Conservation (phyloP, 2,329 filamentous ascomycete genomes). For the Intubia oerlemansii region DNA sequence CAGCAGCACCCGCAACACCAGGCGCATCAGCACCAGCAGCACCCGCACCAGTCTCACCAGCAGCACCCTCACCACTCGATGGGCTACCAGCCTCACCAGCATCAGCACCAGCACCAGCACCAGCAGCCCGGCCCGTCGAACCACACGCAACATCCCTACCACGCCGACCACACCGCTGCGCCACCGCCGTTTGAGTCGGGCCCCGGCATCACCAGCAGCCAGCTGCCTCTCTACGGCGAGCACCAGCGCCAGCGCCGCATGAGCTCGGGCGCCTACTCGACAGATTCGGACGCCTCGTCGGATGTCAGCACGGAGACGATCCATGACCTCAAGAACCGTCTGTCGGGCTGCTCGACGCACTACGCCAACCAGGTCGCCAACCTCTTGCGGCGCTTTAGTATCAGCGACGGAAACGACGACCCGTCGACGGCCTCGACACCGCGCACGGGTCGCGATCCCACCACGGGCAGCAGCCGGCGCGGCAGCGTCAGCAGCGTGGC, state of each 20-base stretch:
- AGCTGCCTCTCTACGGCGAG: slow-evolving; percentile 4
- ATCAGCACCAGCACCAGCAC: too few relatives aligned
- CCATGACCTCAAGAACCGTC: slow-evolving; percentile 14
- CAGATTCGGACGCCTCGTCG: slow-evolving; percentile 7
- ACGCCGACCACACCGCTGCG: slow-evolving; percentile 1
- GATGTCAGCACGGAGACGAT: slow-evolving; percentile 10
- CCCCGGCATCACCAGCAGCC: slow-evolving; percentile 4
- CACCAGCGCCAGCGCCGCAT: slow-evolving; percentile 5
- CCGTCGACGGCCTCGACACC: slow-evolving; percentile 1
- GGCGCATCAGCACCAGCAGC: too few relatives aligned
- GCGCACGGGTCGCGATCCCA: too few relatives aligned
- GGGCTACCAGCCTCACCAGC: too few relatives aligned
- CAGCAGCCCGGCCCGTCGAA: not conserved
- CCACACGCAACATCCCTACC: slow-evolving; percentile 1
- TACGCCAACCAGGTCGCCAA: slow-evolving; percentile 11
- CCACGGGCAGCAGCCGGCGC: too few relatives aligned
- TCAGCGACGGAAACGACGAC: slow-evolving; percentile 9
- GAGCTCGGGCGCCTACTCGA: slow-evolving; percentile 6
- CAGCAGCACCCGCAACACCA: slow-evolving; percentile 3
- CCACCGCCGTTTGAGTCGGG: not conserved
- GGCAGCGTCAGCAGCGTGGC: slow-evolving; percentile 1
- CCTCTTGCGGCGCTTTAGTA: slow-evolving; percentile 10
- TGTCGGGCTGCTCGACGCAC: slow-evolving; percentile 13
- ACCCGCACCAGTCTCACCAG: too few relatives aligned
- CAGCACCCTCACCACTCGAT: slow-evolving; percentile 1